phyloP scores from a whole-genome alignment of 1,139 yeast genomes.

The Geotrichum klebahnii region DNA sequence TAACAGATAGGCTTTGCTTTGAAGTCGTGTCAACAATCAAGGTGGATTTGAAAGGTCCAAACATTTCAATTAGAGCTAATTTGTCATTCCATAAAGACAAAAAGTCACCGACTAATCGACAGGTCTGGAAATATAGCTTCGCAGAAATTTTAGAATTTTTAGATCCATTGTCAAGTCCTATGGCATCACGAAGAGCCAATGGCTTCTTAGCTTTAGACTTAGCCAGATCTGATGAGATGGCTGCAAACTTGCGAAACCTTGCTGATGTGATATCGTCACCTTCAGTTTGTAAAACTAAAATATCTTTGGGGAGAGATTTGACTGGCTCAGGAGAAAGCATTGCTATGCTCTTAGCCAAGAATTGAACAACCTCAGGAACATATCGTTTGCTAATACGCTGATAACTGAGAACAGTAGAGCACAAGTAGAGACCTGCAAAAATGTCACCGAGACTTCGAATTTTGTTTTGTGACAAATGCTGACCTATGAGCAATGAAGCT shows the following conservation, averaged over 20 bases:
- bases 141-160: conserved; percentile 9
- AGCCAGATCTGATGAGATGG: conserved; percentile 6
- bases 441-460: conserved; percentile 42
- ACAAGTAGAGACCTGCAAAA: conserved; percentile 55
- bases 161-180: conserved; percentile 4
- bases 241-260: conserved; percentile 17
- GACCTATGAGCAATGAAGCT: conserved; percentile 66
- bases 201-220: conserved; percentile 6
- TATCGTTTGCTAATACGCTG: conserved; percentile 77
- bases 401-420: conserved; percentile 61
- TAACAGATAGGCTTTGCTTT: conserved; percentile 15
- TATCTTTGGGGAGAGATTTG: conserved; percentile 20
- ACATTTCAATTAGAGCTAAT: conserved; percentile 58
- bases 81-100: conserved; percentile 58
- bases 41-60: conserved; percentile 40
- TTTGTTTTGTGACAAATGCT: conserved; percentile 55
- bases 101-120: conserved; percentile 13
- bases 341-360: conserved; percentile 43
- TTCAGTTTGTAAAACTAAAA: conserved; percentile 15
- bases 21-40: conserved; percentile 14
- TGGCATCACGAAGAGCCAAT: conserved; percentile 16
- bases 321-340: conserved; percentile 20
- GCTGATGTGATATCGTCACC: conserved; percentile 12
- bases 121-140: conserved; percentile 15
- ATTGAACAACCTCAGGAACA: conserved; percentile 70